A percentile compares a stretch with the other conserved stretches of the same genome.
Conservation (phyloP, 2,329 filamentous ascomycete species). For the Thermochaetoides dissita region DNA sequence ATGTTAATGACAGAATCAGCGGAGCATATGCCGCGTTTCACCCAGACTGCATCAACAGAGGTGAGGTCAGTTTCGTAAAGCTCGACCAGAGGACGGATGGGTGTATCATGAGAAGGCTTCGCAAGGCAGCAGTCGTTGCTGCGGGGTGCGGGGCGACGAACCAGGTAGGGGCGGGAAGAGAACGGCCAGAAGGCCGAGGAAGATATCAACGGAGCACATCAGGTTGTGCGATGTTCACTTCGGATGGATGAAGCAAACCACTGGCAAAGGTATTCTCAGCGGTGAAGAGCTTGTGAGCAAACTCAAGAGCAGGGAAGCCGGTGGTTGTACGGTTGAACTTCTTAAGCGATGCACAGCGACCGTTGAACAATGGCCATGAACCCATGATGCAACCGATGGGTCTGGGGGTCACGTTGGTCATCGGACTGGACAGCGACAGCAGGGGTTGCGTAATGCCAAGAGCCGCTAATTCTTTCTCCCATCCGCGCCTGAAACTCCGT, state of each 20-base stretch:
- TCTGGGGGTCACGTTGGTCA: too few species aligned
- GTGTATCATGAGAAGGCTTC: not conserved
- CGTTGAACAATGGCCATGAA: too few species aligned
- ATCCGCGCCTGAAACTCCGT: too few species aligned
- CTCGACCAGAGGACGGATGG: too few species aligned
- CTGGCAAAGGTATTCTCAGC: not conserved
- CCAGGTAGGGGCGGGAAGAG: constrained; percentile 52
- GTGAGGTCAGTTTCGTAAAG: constrained; percentile 18
- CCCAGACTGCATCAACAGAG: constrained; percentile 55
- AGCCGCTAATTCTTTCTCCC: too few species aligned
- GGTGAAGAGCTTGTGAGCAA: not conserved
- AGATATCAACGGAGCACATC: constrained; percentile 49
- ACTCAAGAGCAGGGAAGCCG: too few species aligned
- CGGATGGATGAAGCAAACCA: not conserved
- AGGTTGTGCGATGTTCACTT: constrained; percentile 4
- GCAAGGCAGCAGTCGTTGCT: constrained; percentile 4
- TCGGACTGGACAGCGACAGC: too few species aligned
- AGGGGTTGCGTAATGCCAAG: too few species aligned
- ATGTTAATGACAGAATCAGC: constrained; percentile 92
- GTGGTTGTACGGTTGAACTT: too few species aligned
- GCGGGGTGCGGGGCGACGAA: constrained; percentile 24
- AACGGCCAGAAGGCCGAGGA: constrained; percentile 49
- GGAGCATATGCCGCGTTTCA: constrained; percentile 85
- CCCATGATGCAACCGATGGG: too few species aligned
- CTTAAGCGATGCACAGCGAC: too few species aligned